Conservation (phyloP, 2,329 filamentous ascomycete genomes). For the Volutella citrinella region DNA sequence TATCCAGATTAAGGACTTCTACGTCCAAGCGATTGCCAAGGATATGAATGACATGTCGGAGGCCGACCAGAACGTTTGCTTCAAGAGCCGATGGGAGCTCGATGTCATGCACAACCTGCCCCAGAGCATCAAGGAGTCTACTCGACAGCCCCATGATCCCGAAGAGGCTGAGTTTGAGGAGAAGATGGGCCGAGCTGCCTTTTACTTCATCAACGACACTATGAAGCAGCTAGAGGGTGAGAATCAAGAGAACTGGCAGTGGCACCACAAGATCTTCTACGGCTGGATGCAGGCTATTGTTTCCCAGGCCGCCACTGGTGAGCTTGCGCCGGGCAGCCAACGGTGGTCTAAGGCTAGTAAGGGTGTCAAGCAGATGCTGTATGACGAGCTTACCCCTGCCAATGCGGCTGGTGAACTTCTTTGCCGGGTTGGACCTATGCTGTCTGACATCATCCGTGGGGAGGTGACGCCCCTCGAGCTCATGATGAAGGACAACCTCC, state of each 20-base stretch:
- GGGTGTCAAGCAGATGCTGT: neutral
- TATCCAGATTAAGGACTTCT: too few species aligned
- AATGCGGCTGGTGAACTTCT: neutral
- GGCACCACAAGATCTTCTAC: neutral
- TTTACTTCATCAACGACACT: neutral
- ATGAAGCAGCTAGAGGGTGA: neutral
- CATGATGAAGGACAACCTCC: constrained; percentile 30
- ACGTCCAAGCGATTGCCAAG: neutral
- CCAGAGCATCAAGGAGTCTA: neutral
- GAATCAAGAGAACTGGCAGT: neutral
- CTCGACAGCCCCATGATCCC: neutral
- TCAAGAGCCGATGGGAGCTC: neutral
- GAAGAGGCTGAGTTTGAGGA: neutral
- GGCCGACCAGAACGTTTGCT: too few species aligned
- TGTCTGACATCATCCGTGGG: constrained; percentile 27
- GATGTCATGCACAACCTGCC: neutral
- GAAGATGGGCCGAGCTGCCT: neutral
- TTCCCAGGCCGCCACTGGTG: neutral
- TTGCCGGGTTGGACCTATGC: constrained; percentile 14
- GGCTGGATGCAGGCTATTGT: neutral
- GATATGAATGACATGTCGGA: too few species aligned
- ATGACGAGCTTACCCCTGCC: neutral
- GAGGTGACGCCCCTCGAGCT: constrained; percentile 31
- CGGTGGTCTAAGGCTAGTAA: neutral
- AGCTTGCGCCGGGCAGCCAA: neutral